Evolutionary conservation across 2,329 filamentous ascomycete genomes (phyloP), one percentile per base, ranked within the genome.

Genomic region (Pseudogymnoascus destructans): DNA sequence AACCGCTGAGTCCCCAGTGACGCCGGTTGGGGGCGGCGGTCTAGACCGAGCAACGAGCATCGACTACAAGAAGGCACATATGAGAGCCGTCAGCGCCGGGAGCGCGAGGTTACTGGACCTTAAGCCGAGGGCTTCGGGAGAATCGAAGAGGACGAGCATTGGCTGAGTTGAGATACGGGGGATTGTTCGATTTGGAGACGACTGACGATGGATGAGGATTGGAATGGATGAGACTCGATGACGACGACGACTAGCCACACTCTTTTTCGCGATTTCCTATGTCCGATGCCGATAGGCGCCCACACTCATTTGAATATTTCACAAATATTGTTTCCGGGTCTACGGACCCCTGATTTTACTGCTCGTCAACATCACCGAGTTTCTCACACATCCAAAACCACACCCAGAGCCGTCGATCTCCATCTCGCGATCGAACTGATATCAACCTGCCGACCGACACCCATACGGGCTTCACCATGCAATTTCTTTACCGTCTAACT

Each of bases 101-200:
- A 91, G 86, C 66, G 87, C 87, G 9, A 86, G 82, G 70, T 71
- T 92, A 57, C 73, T 93, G 55, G 83, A 90, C 55, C 76, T 91
- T 52, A 77, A 77, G 17, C 76, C 80, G 19, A 75, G 78, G 23
- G 69, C 70, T 46, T 85, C 80, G 19, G 70, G 72, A 10, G 81
- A 84, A 62, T 72, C 70, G 40, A 76, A 73, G 67, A 70, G 71
- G 64, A 70, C 68, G 57, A 66, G 61, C 56, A 66, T 64, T 46
- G 61, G 58, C 42, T 64, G 62, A 57, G 59, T 59, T 40, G 55
- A 58, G 57, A 46, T 13, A 46, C 11, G 11, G 23, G 23, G 42
- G 42, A 27, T 27, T n/a, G 42, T 27, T 23, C 6, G 40, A 57
- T 52, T 57, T 57, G 55, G 25, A 57, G 54, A 54, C 23, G 33